Evolutionary conservation across 2,329 filamentous ascomycete species (phyloP), one percentile per base, ranked within the genome.

Genomic region (Aspergillus puulaauensis): DNA sequence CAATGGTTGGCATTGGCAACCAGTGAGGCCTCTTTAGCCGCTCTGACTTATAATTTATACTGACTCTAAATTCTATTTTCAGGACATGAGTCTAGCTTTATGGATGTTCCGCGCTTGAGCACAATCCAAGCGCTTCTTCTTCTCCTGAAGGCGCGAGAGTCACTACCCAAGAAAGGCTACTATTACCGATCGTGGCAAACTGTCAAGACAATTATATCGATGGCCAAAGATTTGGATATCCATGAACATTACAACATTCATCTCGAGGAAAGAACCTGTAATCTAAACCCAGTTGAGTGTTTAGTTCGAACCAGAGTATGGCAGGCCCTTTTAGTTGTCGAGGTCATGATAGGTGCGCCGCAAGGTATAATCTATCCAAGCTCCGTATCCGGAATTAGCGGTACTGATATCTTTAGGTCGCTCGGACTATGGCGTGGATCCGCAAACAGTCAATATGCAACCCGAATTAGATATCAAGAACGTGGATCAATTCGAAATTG

Each of bases 121-220:
- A 98, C 95, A 0, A 86, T 98, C 9, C 93, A 98, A 75, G 93
- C 92, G 3, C 80, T 96, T 60, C 78, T 97, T 45, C 87, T 98
- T 45, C 82, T 97, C 17, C 78, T 97, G 44, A 98, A 98, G 73
- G 95, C 93, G 1, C 85, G 92, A 62, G 93, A 98, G 74, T 90
- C 90, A n/a, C 87, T 90, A 8, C 93, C 93, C 0, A 96, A 96
- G 70, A 87, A 91, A 59, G 95, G 95, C 1, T 98, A 98, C 71
- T 98, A 95, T 74, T 98, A 95, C 75, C 88, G 93, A 39, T 98
- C 95, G 0, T 98, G 95, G 93, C 96, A 97, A 86, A 91, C 90
- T 5, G 86, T 96, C 19, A 93, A 96, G 53, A 91, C 93, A 60
- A 91, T 93, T 62, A 89, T 96, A 7, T 89, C 92, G 47, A 96